A percentile compares a stretch with the other conserved stretches of the same genome.
These are phyloP conservation scores for Picochlorum sp. DNA, from an alignment of 139 green algal species.

Conservation along the genomic window DNA sequence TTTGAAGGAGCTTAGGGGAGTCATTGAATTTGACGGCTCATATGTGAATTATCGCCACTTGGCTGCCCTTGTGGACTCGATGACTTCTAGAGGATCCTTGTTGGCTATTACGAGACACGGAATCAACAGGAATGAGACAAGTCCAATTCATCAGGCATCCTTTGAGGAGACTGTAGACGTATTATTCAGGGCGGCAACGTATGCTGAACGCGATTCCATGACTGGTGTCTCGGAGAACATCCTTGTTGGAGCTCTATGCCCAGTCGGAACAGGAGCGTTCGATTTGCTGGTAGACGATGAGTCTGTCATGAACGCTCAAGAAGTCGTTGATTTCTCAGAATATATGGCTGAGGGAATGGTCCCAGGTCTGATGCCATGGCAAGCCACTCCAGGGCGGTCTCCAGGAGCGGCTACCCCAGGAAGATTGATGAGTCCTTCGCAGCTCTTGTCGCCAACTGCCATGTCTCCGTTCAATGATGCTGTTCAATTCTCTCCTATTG, in stretches of 20 bases:
- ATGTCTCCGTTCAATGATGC: conserved; percentile 39
- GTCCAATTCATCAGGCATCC: conserved; percentile 84
- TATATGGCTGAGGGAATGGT: conserved; percentile 7
- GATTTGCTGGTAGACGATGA: conserved; percentile 87
- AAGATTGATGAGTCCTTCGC: conserved; percentile 37
- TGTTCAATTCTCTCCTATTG: conserved; percentile 51
- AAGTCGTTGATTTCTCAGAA: conserved; percentile 42
- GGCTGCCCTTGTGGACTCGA: conserved; percentile 77
- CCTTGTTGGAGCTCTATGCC: conserved; percentile 86
- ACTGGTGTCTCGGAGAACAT: conserved; percentile 92
- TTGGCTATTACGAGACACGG: conserved; percentile 98
- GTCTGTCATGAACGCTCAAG: conserved; percentile 76
- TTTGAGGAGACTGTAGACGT: conserved; percentile 99
- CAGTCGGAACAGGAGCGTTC: conserved; percentile 87
- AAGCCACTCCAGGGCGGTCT: conserved; percentile 47
- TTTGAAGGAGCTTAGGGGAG: conserved; percentile 86
- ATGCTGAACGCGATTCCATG: conserved; percentile 68
- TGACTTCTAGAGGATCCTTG: conserved; percentile 88
- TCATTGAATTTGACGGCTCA: conserved; percentile 98
- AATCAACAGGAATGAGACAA: conserved; percentile 92
- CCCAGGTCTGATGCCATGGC: neutral
- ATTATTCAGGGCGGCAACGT: conserved; percentile 75
- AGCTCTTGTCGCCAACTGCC: conserved; percentile 31
- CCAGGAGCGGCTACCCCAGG: conserved; percentile 18
- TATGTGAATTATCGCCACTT: conserved; percentile 99